Base-by-base conservation (phyloP, 2,329 filamentous ascomycete species). In the Trichophyton rubrum region DNA sequence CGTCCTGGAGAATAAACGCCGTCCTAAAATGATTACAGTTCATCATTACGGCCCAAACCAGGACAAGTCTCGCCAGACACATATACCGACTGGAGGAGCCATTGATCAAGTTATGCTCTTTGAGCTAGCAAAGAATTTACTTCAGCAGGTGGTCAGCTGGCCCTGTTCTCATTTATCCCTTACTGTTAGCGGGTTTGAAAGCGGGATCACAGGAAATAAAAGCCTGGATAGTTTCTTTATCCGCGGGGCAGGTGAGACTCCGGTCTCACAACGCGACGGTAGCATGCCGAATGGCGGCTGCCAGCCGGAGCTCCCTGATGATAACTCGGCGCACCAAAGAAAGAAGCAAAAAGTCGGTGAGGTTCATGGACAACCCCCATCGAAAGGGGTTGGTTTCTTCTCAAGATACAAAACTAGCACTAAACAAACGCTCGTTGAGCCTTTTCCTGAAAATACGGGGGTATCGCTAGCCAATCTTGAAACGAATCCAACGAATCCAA, bases 171-270 rank as follows among this genome's bases (percentile, higher is more conserved):
- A 96, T 69, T 78, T 99, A 7, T 93, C 89, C 61, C 75, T 97
- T 53, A 91, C 87, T 64, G 89, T 97, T 24, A 86, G 85, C n/a
- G 91, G 90, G 0, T 96, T 97, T 65, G 91, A 97, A 71, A 90
- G 96, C 65, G 88, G 89, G 1, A 78, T 92, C 61, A 84, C 81
- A 45, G 87, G 89, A 3, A 97, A 96, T 69, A 86, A 85, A 78
- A 89, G 87, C 38, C 97, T 99, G 66, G 86, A 87, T 51, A 80
- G 83, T 0, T 97, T 96, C 69, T 78, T 99, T n/a, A 78, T 96
- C 27, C 86, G 80, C 13, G 57, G 40, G 9, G 43, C 40, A n/a
- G 41, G 27, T 51, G 45, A 27, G 8, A 59, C 30, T 33, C 9
- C n/a, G 22, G 27, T 20, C 9, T 27, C 27, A 35, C 24, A 27